phyloP scores from a whole-genome alignment of 495 filamentous ascomycete genomes.

The Aspergillus steynii region DNA sequence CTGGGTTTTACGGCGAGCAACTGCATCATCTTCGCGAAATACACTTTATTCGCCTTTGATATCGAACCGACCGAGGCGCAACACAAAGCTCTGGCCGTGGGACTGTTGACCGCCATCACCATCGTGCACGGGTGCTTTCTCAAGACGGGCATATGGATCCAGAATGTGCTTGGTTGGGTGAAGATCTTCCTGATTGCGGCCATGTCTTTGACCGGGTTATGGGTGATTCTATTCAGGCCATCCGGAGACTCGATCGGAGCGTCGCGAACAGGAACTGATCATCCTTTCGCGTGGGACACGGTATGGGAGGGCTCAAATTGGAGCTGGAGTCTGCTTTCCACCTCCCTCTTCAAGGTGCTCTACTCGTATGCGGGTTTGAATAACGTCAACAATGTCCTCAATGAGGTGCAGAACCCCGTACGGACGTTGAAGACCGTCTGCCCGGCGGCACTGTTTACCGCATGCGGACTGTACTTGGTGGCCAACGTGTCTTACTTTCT shows the following conservation, averaged over 20 bases:
- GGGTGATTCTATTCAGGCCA: conserved; percentile 38
- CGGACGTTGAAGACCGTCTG: conserved; percentile 65
- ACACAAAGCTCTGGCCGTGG: conserved; percentile 37
- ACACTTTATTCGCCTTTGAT: conserved; percentile 42
- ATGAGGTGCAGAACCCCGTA: conserved; percentile 71
- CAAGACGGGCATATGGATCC: conserved; percentile 41
- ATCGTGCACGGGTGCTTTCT: conserved; percentile 42
- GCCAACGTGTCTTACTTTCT: conserved; percentile 72
- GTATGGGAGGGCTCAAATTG: conserved; percentile 47
- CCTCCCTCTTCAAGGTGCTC: conserved; percentile 70
- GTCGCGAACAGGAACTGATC: not conserved
- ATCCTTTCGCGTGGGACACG: conserved; percentile 31
- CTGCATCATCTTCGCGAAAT: conserved; percentile 47
- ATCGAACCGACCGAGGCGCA: conserved; percentile 35
- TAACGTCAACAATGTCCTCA: conserved; percentile 76
- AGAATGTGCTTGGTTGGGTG: conserved; percentile 48
- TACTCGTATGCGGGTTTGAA: conserved; percentile 69
- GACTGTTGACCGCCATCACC: conserved; percentile 37
- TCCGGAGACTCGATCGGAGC: conserved; percentile 20
- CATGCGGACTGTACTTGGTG: conserved; percentile 63
- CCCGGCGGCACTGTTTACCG: conserved; percentile 59
- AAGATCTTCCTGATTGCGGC: conserved; percentile 49
- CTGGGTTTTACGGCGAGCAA: conserved; percentile 64
- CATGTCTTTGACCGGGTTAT: conserved; percentile 45
- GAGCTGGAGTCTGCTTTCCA: conserved; percentile 55